Conservation (phyloP, 163 green algal species). For the Scenedesmus sp. region DNA sequence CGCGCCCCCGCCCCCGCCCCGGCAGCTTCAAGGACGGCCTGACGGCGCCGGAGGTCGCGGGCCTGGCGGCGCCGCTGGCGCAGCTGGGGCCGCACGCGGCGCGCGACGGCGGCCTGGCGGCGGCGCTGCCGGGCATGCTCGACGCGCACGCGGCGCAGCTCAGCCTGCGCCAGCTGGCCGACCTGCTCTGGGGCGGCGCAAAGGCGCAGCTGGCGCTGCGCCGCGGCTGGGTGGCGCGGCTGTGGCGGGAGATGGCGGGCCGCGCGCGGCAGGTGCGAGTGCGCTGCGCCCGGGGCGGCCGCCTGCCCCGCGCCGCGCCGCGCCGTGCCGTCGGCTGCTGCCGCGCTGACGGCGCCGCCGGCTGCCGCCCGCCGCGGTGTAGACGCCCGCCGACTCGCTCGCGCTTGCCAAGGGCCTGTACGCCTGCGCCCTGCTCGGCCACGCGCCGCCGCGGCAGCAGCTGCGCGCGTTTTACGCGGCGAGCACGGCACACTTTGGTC, state of each 20-base stretch:
- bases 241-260: neutral
- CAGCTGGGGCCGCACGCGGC: slow-evolving; percentile 2
- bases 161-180: slow-evolving; percentile 21
- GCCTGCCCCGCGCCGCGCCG: too few species aligned
- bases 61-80: neutral
- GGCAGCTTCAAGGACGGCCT: neutral
- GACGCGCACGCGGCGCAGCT: neutral
- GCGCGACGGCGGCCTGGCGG: neutral
- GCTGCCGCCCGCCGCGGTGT: neutral
- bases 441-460: neutral
- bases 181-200: slow-evolving; percentile 10
- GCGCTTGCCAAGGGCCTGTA: slow-evolving; percentile 2
- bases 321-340: too few species aligned
- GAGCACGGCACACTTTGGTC: neutral
- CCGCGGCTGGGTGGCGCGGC: neutral
- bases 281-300: too few species aligned
- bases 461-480: neutral
- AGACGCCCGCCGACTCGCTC: neutral
- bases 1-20: too few species aligned
- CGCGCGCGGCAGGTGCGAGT: neutral
- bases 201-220: neutral
- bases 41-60: neutral
- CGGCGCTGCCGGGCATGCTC: neutral
- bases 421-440: neutral
- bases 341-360: neutral